Conservation (phyloP, 2,329 filamentous ascomycete genomes). For the Fusarium duplospermum region DNA sequence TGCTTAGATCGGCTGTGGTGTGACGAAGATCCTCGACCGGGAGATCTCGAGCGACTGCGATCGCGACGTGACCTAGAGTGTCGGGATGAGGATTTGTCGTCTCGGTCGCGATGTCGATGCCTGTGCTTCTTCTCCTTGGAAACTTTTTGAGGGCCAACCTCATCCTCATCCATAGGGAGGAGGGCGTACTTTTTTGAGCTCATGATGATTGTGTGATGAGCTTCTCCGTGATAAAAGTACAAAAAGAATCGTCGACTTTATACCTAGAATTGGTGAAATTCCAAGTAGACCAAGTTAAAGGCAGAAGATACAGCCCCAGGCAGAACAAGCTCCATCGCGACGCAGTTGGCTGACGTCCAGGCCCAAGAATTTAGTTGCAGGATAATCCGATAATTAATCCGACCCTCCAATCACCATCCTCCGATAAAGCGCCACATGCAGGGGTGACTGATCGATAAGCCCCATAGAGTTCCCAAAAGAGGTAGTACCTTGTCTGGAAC, state of each 20-base stretch:
- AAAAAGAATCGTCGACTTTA: neutral
- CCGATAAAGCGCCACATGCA: conserved; percentile 39
- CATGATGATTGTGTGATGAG: conserved; percentile 48
- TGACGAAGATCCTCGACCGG: conserved; percentile 40
- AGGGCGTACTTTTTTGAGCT: conserved; percentile 73
- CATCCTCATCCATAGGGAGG: conserved; percentile 74
- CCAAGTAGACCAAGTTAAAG: neutral
- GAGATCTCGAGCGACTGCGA: conserved; percentile 51
- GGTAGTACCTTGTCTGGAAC: conserved; percentile 18
- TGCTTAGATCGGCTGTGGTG: conserved; percentile 52
- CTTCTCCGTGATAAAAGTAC: neutral
- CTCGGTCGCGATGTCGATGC: conserved; percentile 54
- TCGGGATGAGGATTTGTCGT: conserved; percentile 46
- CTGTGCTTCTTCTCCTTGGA: conserved; percentile 61
- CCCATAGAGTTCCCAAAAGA: conserved; percentile 14
- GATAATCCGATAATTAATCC: conserved; percentile 40
- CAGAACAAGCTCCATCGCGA: conserved; percentile 18
- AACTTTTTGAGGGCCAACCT: conserved; percentile 66
- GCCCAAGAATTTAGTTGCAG: conserved; percentile 13
- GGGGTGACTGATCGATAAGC: conserved; percentile 34
- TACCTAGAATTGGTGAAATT: neutral
- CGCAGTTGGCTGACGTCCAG: conserved; percentile 11
- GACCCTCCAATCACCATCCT: conserved; percentile 29
- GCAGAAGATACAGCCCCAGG: conserved; percentile 8
- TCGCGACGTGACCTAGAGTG: conserved; percentile 44